phyloP scores from a whole-genome alignment of 1,284 basidiomycete species.

The Takashimella tepidaria region DNA sequence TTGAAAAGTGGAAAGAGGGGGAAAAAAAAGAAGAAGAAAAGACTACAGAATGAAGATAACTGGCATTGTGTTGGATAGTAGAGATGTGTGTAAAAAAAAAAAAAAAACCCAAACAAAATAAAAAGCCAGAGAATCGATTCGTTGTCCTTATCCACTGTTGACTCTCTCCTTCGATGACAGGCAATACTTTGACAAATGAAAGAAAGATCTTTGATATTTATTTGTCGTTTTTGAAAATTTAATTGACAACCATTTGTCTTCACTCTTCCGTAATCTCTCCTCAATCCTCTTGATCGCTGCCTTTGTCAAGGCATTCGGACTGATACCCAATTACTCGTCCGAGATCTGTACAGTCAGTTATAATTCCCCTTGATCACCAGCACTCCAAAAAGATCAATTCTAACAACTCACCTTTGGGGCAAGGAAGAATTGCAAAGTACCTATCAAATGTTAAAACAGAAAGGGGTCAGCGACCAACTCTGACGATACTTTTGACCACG shows the following conservation, averaged over 20 bases:
- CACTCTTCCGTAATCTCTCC: not conserved
- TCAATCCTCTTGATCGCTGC: too few species aligned
- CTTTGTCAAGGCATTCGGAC: not conserved
- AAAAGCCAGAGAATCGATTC: not conserved
- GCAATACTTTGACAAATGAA: too few species aligned
- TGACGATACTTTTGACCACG: not conserved
- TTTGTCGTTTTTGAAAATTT: not conserved
- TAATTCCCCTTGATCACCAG: not conserved
- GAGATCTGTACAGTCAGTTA: slow-evolving; percentile 15
- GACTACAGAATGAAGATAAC: not conserved
- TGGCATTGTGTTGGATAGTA: too few species aligned
- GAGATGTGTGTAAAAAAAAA: not conserved
- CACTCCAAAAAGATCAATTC: not conserved
- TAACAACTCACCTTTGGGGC: slow-evolving; percentile 39
- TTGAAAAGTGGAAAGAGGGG: too few species aligned
- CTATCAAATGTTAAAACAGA: not conserved
- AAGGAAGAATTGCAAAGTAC: slow-evolving; percentile 46
- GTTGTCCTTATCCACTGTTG: too few species aligned
- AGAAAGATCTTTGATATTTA: not conserved
- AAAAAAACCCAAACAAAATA: not conserved
- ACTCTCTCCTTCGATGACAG: too few species aligned
- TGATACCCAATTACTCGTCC: slow-evolving; percentile 20
- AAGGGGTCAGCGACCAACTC: not conserved
- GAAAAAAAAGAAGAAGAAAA: too few species aligned
- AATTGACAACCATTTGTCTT: not conserved